phyloP scores from a whole-genome alignment of 2,329 filamentous ascomycete genomes.

The Rhytidhysteron rufulum region DNA sequence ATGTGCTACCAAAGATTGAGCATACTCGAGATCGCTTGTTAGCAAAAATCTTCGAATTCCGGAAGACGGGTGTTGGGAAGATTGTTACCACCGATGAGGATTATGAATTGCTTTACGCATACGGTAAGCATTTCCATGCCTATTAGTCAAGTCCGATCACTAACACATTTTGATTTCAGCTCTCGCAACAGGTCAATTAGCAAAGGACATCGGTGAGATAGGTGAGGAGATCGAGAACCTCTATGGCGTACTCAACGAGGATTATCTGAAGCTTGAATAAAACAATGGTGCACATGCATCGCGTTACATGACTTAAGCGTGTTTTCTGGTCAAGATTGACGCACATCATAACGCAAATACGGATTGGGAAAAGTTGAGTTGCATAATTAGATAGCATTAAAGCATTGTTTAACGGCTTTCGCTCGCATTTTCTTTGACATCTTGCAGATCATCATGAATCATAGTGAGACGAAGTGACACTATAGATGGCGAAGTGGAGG shows the following conservation, averaged over 20 bases:
- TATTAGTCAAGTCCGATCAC: slow-evolving; percentile 6
- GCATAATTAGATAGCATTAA: no score
- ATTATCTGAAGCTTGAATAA: slow-evolving; percentile 54
- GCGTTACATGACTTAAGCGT: no score
- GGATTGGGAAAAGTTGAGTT: no score
- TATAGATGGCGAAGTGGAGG: no score
- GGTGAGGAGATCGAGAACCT: slow-evolving; percentile 55
- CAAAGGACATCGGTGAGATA: slow-evolving; percentile 52
- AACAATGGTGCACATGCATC: no score
- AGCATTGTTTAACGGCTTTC: no score
- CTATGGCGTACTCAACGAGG: slow-evolving; percentile 60
- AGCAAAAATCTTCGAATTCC: slow-evolving; percentile 82
- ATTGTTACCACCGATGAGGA: slow-evolving; percentile 66
- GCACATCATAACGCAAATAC: no score
- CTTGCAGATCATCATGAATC: no score
- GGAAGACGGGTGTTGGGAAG: slow-evolving; percentile 59
- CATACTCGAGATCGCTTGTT: slow-evolving; percentile 77
- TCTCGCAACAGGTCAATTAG: slow-evolving; percentile 59
- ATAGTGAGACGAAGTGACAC: no score
- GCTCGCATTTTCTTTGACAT: no score
- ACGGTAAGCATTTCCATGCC: slow-evolving; percentile 51
- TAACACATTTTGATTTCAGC: no score
- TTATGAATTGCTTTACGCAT: slow-evolving; percentile 89
- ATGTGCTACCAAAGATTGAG: slow-evolving; percentile 79
- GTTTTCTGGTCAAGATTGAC: no score